Percentiles rank a stretch among this genome's conserved stretches.
Conservation (phyloP, 176 grass and related monocot genomes). For the Aegilops tauschii region DNA sequence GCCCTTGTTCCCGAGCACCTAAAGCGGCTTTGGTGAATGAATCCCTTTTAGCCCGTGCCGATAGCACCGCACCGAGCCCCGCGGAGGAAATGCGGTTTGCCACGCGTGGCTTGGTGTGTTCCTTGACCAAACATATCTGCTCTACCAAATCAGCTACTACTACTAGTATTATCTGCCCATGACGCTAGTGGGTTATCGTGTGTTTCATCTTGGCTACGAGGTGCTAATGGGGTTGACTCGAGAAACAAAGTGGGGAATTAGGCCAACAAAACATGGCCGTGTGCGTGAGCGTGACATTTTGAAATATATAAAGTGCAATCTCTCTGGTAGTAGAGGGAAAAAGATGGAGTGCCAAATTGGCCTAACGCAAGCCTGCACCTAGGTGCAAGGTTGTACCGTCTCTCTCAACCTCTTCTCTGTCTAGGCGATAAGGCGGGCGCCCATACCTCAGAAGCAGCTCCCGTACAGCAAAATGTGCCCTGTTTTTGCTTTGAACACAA, state of each 20-base stretch:
- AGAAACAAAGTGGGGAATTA: conserved; percentile 2
- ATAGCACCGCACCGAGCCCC: neutral
- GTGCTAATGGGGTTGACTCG: neutral
- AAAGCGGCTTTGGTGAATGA: neutral
- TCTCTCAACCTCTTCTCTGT: too few relatives aligned
- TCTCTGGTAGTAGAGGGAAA: neutral
- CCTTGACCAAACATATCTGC: neutral
- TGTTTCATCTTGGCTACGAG: neutral
- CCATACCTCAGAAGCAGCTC: neutral
- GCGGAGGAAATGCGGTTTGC: neutral
- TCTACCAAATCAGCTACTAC: neutral
- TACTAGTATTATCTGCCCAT: neutral
- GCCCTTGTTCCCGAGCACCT: neutral
- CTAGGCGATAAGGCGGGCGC: too few relatives aligned
- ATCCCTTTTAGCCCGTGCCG: neutral
- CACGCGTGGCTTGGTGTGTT: neutral
- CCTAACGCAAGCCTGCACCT: neutral
- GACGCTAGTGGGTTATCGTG: neutral
- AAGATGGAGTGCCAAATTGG: neutral
- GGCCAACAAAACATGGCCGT: conserved; percentile 15
- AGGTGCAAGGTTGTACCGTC: too few relatives aligned
- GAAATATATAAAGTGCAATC: too few relatives aligned
- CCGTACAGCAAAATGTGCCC: neutral
- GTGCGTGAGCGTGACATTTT: neutral
- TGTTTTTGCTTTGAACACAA: neutral